Evolutionary conservation across 441 rosid species (phyloP), one percentile per base, ranked within the genome.

Genomic region (Pelargonium australe): DNA sequence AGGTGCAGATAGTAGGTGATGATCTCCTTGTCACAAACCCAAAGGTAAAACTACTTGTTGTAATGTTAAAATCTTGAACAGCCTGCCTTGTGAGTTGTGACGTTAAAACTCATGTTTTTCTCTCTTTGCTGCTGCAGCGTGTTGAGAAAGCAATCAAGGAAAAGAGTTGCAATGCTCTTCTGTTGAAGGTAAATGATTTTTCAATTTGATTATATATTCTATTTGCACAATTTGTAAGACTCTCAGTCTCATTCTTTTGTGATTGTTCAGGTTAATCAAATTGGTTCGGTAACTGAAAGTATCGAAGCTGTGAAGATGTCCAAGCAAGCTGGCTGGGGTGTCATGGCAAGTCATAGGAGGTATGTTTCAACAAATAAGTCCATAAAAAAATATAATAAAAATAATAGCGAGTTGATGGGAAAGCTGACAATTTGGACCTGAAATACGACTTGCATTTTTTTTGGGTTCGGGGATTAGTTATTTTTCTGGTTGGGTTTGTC

Each of bases 321-420:
- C 13, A 95, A 95, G 86, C 76, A 31, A 62, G 98, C 97, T 68
- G 98, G 98, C 1, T 95, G 96, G 98, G 96, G 99, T 63, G 97
- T 95, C 55, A 92, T 95, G 99, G 86, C 98, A 57, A 92, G 99
- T 76, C 99, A 95, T 84, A 80, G 95, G 70, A 81, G 84, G 19
- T 62, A 25, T 6, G 37, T 12, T 34, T 5, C 10, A 37, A 31
- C 37, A 31, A 31, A 31, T 31, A 4, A 31, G 3, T 31, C 37
- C 37, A 31, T 31, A 3, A 0, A 31, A 31, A 28, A 28, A 28
- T n/a, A n/a, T n/a, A n/a, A 20, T 20, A 20, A 20, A 20, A 20
- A n/a, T n/a, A n/a, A n/a, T n/a, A n/a, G n/a, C n/a, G n/a, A n/a
- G n/a, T n/a, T n/a, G n/a, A n/a, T n/a, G 31, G 31, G 31, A 28